phyloP scores from a whole-genome alignment of 345 rosid genomes.

The Conringia planisiliqua region DNA sequence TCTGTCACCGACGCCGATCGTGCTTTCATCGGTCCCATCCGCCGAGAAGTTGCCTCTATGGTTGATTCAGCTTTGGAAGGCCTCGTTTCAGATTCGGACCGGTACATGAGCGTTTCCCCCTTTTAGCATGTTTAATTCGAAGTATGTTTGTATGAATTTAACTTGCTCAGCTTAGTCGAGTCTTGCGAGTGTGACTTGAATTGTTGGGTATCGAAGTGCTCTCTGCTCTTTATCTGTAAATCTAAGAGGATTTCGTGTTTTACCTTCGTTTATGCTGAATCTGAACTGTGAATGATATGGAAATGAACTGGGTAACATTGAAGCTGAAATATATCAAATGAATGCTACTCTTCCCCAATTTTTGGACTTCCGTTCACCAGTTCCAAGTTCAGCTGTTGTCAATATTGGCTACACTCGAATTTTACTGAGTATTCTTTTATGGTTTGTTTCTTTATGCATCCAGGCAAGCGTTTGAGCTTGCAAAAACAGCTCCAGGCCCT shows the following conservation, averaged over 20 bases:
- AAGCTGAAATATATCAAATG: neutral
- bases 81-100: constrained; percentile 69
- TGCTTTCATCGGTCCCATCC: constrained; percentile 59
- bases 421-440: constrained; percentile 13
- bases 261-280: neutral
- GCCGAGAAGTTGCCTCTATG: constrained; percentile 59
- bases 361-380: neutral
- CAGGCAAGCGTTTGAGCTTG: constrained; percentile 78
- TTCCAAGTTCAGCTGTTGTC: neutral
- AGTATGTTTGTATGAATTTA: neutral
- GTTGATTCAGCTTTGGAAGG: constrained; percentile 57
- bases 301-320: neutral
- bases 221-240: neutral
- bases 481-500: constrained; percentile 54
- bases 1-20: constrained; percentile 54
- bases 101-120: constrained; percentile 37
- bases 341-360: too few relatives aligned
- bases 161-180: neutral
- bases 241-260: neutral
- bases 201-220: neutral
- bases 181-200: constrained; percentile 10
- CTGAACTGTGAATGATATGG: neutral
- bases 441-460: constrained; percentile 11
- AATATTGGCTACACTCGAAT: neutral
- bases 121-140: neutral